Evolutionary conservation across 2,329 filamentous ascomycete species (phyloP).

Genomic region (Colletotrichum australisinense): DNA sequence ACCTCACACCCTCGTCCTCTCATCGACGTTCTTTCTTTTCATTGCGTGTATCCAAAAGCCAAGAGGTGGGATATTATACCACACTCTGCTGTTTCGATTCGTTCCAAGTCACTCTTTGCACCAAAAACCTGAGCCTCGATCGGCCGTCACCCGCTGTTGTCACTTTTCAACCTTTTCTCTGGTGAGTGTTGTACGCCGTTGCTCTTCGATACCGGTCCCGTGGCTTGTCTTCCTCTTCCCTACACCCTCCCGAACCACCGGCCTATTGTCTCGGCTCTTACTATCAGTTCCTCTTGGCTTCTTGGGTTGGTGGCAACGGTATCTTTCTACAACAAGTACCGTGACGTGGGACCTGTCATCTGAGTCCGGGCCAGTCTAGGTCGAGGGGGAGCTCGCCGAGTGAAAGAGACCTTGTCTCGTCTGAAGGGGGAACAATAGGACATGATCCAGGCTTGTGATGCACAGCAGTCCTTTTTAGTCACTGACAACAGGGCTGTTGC

Average conservation of each 20-base stretch:
- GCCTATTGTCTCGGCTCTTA: conserved; percentile 35
- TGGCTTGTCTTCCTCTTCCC: conserved; percentile 2
- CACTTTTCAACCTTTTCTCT: conserved; percentile 14
- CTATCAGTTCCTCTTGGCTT: conserved; percentile 9
- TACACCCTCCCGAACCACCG: conserved; percentile 19
- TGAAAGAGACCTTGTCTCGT: conserved; percentile 18
- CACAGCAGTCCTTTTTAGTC: conserved; percentile 23
- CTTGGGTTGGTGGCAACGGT: neutral
- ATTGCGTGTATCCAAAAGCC: conserved; percentile 5
- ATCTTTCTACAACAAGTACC: neutral
- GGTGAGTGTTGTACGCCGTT: conserved; percentile 21
- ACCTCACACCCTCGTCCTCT: conserved; percentile 22
- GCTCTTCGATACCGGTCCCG: conserved; percentile 19
- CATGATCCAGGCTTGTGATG: conserved; percentile 34
- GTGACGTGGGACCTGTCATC: conserved; percentile 31
- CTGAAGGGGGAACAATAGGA: conserved; percentile 25
- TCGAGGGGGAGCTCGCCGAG: neutral
- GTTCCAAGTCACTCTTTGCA: conserved; percentile 27
- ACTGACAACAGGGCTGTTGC: conserved; percentile 15
- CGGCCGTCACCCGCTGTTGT: conserved; percentile 34
- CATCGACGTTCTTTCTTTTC: conserved; percentile 30
- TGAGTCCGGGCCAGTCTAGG: conserved; percentile 7
- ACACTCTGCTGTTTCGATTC: neutral
- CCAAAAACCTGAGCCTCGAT: conserved; percentile 10
- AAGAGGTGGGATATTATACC: conserved; percentile 9